Base-by-base conservation (phyloP, 257 asterid species). In the Eustoma russellianum region DNA sequence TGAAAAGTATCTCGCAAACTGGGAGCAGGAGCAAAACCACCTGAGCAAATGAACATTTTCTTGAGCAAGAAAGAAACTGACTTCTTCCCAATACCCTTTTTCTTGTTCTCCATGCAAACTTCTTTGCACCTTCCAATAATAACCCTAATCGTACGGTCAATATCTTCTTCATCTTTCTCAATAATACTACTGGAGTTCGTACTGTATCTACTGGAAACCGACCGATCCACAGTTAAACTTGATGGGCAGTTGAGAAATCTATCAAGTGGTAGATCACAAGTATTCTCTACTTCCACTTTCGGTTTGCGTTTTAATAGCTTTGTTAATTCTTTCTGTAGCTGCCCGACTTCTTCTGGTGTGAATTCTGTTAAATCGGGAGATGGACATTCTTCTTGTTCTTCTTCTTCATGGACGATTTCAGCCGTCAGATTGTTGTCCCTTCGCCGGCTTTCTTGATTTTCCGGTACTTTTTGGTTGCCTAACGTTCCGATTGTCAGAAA, bases 161-260 rank as follows among this genome's bases (percentile, higher is more conserved):
- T 90, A 59, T 90, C 96, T 49, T 90, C 96, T 28, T 90, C 94
- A 5, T 80, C 87, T 56, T 75, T 76, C 7, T 66, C 72, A 8
- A 38, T 5, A 38, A 38, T 38, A 38, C 43, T 38, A 38, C 73
- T 75, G 0, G 93, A 81, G 17, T 65, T 67, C 4, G 69, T 72
- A 65, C 83, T 82, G 62, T 63, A 81, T 33, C 86, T 66, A 57
- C 62, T 74, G 0, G 96, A 86, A 45, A n/a, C 57, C 4, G 77
- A 74, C 6, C 96, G 66, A 62, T 89, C 94, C 13, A 85, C 87
- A 48, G 83, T 95, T 79, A 83, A 68, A 71, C 96, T 90, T 5
- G 96, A 90, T 33, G 98, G 96, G 71, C 98, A 90, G 65, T 86
- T 90, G 3, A 90, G 85, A 77, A 90, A 90, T 70, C 93, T 79